Evolutionary conservation across 352 stramenopile genomes (phyloP).

Genomic region (Globisporangium orthogonon): DNA sequence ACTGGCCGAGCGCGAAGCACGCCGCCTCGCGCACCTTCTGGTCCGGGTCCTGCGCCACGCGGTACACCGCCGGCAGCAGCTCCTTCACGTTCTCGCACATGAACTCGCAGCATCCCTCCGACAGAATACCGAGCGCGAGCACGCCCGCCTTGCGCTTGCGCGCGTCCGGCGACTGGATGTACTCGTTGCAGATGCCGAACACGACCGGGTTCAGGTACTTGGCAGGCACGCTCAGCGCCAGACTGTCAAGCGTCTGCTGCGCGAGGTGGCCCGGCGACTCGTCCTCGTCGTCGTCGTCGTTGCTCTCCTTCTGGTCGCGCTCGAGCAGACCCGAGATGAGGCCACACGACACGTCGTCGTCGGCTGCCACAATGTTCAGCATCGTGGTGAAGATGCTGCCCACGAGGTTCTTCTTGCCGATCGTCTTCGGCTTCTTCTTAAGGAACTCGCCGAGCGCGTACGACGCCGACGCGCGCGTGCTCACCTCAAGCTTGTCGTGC

Average conservation of each 20-base stretch:
- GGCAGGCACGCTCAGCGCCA: conserved; percentile 69
- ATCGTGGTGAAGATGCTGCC: conserved; percentile 83
- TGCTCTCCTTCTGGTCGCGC: conserved; percentile 45
- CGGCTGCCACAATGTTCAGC: conserved; percentile 73
- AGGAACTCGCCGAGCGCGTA: conserved; percentile 84
- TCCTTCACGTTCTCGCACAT: conserved; percentile 93
- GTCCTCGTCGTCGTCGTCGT: conserved; percentile 67
- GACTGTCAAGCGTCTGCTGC: conserved; percentile 81
- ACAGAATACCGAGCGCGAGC: conserved; percentile 95
- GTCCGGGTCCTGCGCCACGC: conserved; percentile 87
- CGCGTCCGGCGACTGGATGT: conserved; percentile 87
- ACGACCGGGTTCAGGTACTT: conserved; percentile 82
- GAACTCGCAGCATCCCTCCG: conserved; percentile 94
- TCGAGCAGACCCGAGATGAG: conserved; percentile 80
- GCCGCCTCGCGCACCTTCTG: conserved; percentile 94
- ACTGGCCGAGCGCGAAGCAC: conserved; percentile 97
- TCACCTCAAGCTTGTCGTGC: conserved; percentile 67
- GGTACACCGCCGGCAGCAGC: conserved; percentile 91
- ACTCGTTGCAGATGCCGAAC: conserved; percentile 78
- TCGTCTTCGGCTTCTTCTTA: conserved; percentile 87
- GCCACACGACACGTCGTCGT: conserved; percentile 76
- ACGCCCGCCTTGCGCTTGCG: conserved; percentile 95
- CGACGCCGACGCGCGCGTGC: conserved; percentile 71
- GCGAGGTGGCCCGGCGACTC: conserved; percentile 75
- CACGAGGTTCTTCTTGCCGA: conserved; percentile 80